These are phyloP conservation scores for Nakaseomyces delphensis DNA, from an alignment of 1,139 yeast species.

Conservation along the genomic window DNA sequence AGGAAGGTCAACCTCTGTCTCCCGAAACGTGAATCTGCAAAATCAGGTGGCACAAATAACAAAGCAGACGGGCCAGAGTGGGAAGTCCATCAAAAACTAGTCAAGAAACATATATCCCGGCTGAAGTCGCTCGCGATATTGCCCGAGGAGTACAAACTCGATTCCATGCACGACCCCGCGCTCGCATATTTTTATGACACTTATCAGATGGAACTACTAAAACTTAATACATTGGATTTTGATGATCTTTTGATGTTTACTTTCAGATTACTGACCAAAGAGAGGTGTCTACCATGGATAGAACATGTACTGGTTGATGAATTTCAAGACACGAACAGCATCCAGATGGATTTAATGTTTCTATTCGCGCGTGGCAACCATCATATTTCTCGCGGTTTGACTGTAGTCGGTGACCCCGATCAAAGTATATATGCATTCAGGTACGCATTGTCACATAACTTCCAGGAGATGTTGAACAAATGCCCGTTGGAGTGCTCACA, in stretches of 20 bases:
- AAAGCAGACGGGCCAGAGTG: conserved; percentile 15
- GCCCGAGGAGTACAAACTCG: conserved; percentile 34
- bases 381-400: conserved; percentile 41
- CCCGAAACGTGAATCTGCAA: conserved; percentile 15
- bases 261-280: conserved; percentile 38
- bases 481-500: conserved; percentile 35
- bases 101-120: conserved; percentile 42
- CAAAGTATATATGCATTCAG: conserved; percentile 89
- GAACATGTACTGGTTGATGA: conserved; percentile 83
- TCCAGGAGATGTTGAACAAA: conserved; percentile 46
- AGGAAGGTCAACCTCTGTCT: conserved; percentile 27
- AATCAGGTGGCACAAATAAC: not conserved
- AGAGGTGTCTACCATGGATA: conserved; percentile 43
- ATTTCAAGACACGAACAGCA: conserved; percentile 80
- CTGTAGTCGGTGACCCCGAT: conserved; percentile 94
- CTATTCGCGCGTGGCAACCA: conserved; percentile 41
- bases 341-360: conserved; percentile 64
- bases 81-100: conserved; percentile 31
- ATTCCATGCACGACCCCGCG: conserved; percentile 28
- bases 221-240: conserved; percentile 51
- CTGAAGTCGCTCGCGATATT: conserved; percentile 43
- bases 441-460: conserved; percentile 66
- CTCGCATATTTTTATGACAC: conserved; percentile 37
- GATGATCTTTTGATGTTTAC: conserved; percentile 70
- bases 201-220: conserved; percentile 44